Percentiles rank a stretch among this genome's conserved stretches.
Evolutionary conservation across 331 rosid genomes (phyloP).

Genomic region (Rhamnella rubrinervis): DNA sequence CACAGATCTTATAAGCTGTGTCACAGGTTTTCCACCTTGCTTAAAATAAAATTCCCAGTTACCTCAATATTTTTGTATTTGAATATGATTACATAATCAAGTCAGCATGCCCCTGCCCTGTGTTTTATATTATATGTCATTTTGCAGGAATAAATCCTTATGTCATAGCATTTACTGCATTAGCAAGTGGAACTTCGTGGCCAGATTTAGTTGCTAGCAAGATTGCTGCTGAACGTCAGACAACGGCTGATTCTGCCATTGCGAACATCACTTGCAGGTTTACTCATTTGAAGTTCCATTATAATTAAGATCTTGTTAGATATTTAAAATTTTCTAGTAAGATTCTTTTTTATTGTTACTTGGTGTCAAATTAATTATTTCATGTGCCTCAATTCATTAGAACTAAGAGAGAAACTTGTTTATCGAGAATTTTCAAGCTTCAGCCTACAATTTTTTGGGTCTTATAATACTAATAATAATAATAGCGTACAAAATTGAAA

Average conservation of each 20-base stretch:
- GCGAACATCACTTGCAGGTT: slow-evolving; percentile 99
- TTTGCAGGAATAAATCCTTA: slow-evolving; percentile 86
- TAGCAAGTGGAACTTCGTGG: slow-evolving; percentile 97
- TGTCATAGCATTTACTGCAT: slow-evolving; percentile 92
- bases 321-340: no score
- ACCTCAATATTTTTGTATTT: slow-evolving; percentile 17
- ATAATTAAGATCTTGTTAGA: not conserved
- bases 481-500: no score
- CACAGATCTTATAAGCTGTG: slow-evolving; percentile 94
- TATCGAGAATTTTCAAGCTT: no score
- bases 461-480: no score
- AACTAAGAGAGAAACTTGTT: no score
- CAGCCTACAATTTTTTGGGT: no score
- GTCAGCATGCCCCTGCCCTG: slow-evolving; percentile 9
- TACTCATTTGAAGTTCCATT: slow-evolving; percentile 27
- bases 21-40: slow-evolving; percentile 66
- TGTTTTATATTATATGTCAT: slow-evolving; percentile 2
- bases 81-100: slow-evolving; percentile 10
- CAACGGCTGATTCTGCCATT: slow-evolving; percentile 93
- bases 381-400: not conserved
- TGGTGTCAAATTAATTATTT: not conserved
- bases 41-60: slow-evolving; percentile 17
- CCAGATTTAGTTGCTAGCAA: slow-evolving; percentile 98
- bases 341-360: not conserved
- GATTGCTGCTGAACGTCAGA: slow-evolving; percentile 96